Conservation (phyloP, 139 green algal genomes). For the Desmodesmus armatus region DNA sequence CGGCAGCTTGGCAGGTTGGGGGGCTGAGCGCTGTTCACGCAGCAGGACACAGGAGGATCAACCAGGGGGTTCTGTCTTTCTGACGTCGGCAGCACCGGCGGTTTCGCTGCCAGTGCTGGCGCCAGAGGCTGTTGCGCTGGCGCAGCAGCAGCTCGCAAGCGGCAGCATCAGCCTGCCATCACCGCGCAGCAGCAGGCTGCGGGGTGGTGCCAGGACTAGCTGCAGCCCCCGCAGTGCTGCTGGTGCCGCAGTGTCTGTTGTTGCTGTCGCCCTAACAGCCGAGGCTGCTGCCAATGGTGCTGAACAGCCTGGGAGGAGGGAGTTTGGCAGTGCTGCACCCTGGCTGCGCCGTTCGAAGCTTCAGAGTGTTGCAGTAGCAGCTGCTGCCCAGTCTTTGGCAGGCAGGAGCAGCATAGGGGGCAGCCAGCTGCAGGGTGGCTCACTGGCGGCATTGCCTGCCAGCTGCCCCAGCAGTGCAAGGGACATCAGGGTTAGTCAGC, state of each 20-base stretch:
- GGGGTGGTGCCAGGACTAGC: not conserved
- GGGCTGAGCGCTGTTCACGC: not conserved
- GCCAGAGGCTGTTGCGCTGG: not conserved
- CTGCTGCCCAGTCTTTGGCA: not conserved
- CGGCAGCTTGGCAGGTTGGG: not conserved
- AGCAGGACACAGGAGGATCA: slow-evolving; percentile 3
- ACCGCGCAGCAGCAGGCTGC: not conserved
- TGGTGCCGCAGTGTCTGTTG: not conserved
- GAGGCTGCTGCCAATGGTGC: not conserved
- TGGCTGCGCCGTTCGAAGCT: no score
- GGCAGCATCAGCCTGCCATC: not conserved
- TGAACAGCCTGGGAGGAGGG: not conserved
- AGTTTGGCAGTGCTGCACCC: not conserved
- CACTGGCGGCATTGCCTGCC: not conserved
- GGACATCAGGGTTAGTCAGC: no score
- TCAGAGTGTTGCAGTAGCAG: not conserved
- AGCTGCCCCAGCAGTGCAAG: no score
- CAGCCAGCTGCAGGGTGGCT: not conserved
- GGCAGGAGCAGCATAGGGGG: slow-evolving; percentile 8
- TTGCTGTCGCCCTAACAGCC: not conserved
- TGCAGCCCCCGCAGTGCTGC: not conserved
- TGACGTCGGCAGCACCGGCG: not conserved
- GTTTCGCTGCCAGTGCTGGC: not conserved
- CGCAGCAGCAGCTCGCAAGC: not conserved
- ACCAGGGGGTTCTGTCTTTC: not conserved